phyloP scores from a whole-genome alignment of 257 asterid genomes.

The Asclepias syriaca region DNA sequence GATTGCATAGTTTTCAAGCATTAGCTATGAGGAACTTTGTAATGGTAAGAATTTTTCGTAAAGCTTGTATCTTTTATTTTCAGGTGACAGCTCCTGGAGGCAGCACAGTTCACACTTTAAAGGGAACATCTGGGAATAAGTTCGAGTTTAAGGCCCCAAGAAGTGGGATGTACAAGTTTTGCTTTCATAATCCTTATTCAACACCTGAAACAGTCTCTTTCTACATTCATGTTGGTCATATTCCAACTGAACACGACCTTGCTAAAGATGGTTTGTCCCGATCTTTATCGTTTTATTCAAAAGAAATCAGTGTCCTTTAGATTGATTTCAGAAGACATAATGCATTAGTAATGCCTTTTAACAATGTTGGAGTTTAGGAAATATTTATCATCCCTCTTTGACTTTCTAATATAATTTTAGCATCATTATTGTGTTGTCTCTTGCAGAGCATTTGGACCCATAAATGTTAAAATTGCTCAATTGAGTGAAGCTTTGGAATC shows the following conservation, averaged over 20 bases:
- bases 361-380: background rate
- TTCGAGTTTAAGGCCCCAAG: slow-evolving; percentile 74
- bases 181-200: slow-evolving; percentile 72
- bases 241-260: slow-evolving; percentile 66
- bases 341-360: background rate
- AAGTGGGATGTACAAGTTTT: slow-evolving; percentile 84
- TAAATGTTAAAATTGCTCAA: slow-evolving; percentile 79
- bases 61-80: slow-evolving; percentile 18
- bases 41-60: background rate
- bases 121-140: slow-evolving; percentile 71
- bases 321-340: background rate
- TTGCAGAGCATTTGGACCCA: slow-evolving; percentile 64
- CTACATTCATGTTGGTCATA: slow-evolving; percentile 80
- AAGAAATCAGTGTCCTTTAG: background rate
- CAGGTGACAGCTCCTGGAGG: slow-evolving; percentile 73
- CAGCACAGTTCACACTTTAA: slow-evolving; percentile 39
- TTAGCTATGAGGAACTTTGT: background rate
- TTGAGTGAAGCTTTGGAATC: slow-evolving; percentile 77
- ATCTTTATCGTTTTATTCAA: slow-evolving; percentile 7
- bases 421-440: slow-evolving; percentile 19
- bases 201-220: slow-evolving; percentile 79
- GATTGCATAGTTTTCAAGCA: background rate
- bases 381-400: slow-evolving; percentile 5
- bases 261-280: slow-evolving; percentile 76
- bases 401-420: slow-evolving; percentile 9